Evolutionary conservation across 2,329 filamentous ascomycete species (phyloP).

Genomic region (Exserohilum rostratum): DNA sequence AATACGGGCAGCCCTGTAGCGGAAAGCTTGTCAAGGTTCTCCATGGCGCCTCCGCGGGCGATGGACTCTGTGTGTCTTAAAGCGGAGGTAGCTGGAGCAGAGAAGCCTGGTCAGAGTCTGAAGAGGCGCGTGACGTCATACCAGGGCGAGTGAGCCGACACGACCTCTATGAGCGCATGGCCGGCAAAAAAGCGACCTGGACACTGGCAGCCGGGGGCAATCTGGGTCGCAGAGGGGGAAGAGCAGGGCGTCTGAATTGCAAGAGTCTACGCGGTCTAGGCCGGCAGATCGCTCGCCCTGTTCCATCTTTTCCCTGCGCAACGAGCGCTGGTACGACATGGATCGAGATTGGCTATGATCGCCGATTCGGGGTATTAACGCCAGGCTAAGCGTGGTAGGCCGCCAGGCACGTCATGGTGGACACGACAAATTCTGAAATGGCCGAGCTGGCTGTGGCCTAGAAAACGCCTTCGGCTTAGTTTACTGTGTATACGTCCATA

Average conservation of each 20-base stretch:
- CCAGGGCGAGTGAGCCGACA: not conserved
- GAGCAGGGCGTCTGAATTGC: not conserved
- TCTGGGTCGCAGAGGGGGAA: conserved; percentile 1
- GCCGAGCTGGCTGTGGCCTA: not conserved
- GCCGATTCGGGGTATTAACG: conserved; percentile 7
- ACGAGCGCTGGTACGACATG: conserved; percentile 4
- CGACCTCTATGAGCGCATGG: conserved; percentile 6
- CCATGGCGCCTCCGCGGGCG: conserved; percentile 11
- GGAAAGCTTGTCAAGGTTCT: conserved; percentile 41
- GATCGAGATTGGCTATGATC: conserved; percentile 8
- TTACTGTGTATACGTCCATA: too few species aligned
- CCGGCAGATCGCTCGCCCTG: conserved; percentile 10
- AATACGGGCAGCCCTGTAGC: conserved; percentile 38
- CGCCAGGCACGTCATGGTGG: conserved; percentile 1
- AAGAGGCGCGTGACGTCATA: conserved; percentile 17
- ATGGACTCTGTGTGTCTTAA: conserved; percentile 4
- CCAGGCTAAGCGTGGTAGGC: not conserved
- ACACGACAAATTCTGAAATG: not conserved
- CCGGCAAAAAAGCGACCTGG: conserved; percentile 2
- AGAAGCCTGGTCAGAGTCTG: conserved; percentile 9
- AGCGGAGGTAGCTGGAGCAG: conserved; percentile 8
- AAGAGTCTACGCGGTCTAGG: conserved; percentile 10
- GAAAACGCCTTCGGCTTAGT: not conserved
- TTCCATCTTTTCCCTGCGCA: conserved; percentile 3
- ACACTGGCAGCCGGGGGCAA: not conserved